Conservation (phyloP, 2,329 filamentous ascomycete genomes). For the Diaporthe humulicola region DNA sequence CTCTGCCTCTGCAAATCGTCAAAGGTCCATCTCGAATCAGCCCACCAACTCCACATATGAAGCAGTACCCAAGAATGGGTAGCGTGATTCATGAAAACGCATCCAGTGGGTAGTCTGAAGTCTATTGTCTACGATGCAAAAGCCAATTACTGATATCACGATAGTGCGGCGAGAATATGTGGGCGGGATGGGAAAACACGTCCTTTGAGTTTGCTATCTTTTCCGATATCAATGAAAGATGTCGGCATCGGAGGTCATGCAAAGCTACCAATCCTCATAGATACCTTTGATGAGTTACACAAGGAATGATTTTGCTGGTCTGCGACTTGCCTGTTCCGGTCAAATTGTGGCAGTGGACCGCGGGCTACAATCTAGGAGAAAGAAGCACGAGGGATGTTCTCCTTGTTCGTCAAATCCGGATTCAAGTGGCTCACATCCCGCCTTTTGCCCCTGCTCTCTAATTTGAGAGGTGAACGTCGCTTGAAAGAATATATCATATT, state of each 20-base stretch:
- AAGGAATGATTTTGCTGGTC: background rate
- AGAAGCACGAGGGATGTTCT: background rate
- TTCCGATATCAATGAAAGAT: background rate
- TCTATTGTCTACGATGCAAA: too few species aligned
- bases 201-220: background rate
- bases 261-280: background rate
- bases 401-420: conserved; percentile 17
- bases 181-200: too few species aligned
- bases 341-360: too few species aligned
- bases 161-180: background rate
- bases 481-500: background rate
- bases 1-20: too few species aligned
- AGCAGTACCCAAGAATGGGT: too few species aligned
- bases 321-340: background rate
- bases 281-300: background rate
- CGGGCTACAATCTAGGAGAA: background rate
- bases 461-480: too few species aligned
- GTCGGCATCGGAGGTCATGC: background rate
- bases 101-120: too few species aligned
- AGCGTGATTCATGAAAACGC: too few species aligned
- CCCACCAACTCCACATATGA: too few species aligned
- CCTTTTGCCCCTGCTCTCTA: background rate
- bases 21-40: too few species aligned
- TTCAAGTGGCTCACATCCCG: background rate
- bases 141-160: too few species aligned